Percentiles rank a stretch among this genome's conserved stretches.
phyloP scores from a whole-genome alignment of 495 filamentous ascomycete species.

The Penicillium maclennaniae region DNA sequence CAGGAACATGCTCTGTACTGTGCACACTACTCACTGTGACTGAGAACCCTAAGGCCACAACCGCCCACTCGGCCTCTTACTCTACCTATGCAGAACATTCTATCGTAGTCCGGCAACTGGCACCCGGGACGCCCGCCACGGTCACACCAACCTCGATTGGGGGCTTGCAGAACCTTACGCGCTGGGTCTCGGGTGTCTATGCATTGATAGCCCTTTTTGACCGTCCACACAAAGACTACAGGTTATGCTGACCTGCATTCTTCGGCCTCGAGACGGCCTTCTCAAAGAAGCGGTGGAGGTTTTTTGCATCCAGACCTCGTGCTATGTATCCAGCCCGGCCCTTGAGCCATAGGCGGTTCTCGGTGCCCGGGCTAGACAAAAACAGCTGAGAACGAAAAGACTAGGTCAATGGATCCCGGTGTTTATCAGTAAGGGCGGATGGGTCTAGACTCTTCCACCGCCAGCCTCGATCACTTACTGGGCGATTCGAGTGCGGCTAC shows the following conservation, averaged over 20 bases:
- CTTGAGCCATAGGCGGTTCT: background rate
- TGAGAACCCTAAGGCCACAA: background rate
- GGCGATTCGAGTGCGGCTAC: background rate
- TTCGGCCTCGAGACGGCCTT: background rate
- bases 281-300: conserved; percentile 12
- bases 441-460: conserved; percentile 15
- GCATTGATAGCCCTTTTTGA: conserved; percentile 10
- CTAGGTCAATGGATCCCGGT: conserved; percentile 2
- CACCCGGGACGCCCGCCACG: conserved; percentile 11
- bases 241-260: conserved; percentile 16
- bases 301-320: background rate
- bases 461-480: background rate
- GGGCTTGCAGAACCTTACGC: conserved; percentile 8
- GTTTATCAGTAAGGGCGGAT: background rate
- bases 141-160: background rate
- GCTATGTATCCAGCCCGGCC: background rate
- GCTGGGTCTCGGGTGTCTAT: conserved; percentile 5
- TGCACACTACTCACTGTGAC: background rate
- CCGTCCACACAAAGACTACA: conserved; percentile 4
- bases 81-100: background rate
- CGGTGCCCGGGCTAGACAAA: background rate
- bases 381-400: conserved; percentile 5
- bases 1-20: background rate
- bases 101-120: background rate
- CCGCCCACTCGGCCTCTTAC: background rate